phyloP scores from a whole-genome alignment of 2,329 filamentous ascomycete species.

The Aspergillus quadricinctus region DNA sequence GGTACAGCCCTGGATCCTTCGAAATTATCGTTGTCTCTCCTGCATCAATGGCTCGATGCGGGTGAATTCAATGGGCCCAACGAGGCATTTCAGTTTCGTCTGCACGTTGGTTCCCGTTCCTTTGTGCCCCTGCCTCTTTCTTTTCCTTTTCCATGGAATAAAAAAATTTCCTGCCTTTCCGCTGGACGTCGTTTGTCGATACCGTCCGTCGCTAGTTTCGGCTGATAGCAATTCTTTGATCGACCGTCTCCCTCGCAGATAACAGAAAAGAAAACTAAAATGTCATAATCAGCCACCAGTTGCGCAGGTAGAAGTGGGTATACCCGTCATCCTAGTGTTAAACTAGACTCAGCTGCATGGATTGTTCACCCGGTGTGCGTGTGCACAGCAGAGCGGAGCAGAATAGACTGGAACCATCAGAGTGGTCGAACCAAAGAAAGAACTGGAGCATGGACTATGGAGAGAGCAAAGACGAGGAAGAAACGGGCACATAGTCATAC shows the following conservation, averaged over 20 bases:
- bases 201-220: background rate
- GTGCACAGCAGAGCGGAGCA: conserved; percentile 8
- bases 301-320: background rate
- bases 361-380: conserved; percentile 2
- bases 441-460: conserved; percentile 1
- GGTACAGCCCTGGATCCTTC: conserved; percentile 6
- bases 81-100: background rate
- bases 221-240: background rate
- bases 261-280: background rate
- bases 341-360: background rate
- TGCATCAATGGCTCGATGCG: background rate
- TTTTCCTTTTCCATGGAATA: background rate
- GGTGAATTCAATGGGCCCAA: too few species aligned
- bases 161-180: background rate
- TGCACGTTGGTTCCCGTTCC: conserved; percentile 13
- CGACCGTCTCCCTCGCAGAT: background rate
- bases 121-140: background rate
- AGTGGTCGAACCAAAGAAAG: background rate
- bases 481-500: background rate
- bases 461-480: background rate
- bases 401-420: background rate
- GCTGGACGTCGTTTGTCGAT: background rate
- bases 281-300: background rate
- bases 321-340: background rate
- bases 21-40: background rate